Percentiles rank a stretch among this genome's conserved stretches.
phyloP scores from a whole-genome alignment of 306 rosid species.

The Rosa persica region DNA sequence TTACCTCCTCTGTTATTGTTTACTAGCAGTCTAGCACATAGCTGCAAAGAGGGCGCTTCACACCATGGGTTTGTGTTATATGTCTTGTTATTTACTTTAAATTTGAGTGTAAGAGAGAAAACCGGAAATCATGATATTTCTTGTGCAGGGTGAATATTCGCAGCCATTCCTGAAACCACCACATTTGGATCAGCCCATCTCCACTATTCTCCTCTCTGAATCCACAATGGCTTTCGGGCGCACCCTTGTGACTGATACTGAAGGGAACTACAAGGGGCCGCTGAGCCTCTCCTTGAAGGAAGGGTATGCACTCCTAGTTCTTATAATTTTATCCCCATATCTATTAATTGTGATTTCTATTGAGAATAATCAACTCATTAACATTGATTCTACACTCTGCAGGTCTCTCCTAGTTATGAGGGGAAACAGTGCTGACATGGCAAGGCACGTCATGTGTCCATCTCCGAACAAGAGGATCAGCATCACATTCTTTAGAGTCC shows the following conservation, averaged over 20 bases:
- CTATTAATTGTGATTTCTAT: neutral
- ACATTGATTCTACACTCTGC: conserved; percentile 20
- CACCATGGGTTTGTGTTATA: conserved; percentile 27
- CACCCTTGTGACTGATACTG: conserved; percentile 72
- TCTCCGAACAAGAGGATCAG: conserved; percentile 72
- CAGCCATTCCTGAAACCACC: conserved; percentile 99
- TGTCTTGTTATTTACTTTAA: neutral
- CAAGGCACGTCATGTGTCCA: conserved; percentile 97
- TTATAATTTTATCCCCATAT: conserved; percentile 19
- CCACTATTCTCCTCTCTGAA: conserved; percentile 84
- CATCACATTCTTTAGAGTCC: conserved; percentile 78
- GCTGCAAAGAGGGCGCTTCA: conserved; percentile 23
- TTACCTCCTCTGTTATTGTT: conserved; percentile 31
- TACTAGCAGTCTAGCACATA: conserved; percentile 25
- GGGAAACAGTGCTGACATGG: conserved; percentile 96
- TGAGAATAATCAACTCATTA: neutral
- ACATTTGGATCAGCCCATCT: conserved; percentile 93
- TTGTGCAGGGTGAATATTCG: conserved; percentile 76
- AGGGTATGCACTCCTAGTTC: conserved; percentile 63
- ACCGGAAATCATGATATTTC: conserved; percentile 9
- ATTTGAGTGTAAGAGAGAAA: neutral
- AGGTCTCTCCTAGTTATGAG: conserved; percentile 95
- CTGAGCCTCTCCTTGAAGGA: conserved; percentile 78
- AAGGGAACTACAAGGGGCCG: conserved; percentile 96
- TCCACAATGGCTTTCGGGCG: conserved; percentile 96